Conservation (phyloP, 805 yeast genomes). For the Kregervanrija fluxuum region DNA sequence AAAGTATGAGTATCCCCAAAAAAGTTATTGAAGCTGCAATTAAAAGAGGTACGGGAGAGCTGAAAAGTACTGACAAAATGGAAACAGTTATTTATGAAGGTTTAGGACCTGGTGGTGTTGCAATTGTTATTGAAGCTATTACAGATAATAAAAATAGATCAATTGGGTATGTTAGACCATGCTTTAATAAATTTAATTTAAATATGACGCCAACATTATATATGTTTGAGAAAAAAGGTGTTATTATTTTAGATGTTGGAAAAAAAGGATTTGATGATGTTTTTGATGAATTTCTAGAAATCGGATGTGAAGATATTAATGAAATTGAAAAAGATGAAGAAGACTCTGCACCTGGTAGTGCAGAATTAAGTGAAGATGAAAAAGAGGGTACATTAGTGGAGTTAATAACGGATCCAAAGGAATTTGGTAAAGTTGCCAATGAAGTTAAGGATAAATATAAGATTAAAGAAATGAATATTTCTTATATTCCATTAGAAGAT, state of each 20-base stretch:
- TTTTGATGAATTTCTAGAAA: conserved; percentile 68
- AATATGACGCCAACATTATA: conserved; percentile 71
- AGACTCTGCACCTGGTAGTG: conserved; percentile 7
- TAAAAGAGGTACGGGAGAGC: conserved; percentile 73
- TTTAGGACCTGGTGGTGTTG: conserved; percentile 87
- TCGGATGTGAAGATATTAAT: conserved; percentile 69
- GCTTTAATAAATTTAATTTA: conserved; percentile 57
- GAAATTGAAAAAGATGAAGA: conserved; percentile 16
- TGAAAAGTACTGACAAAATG: conserved; percentile 35
- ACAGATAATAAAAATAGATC: conserved; percentile 88
- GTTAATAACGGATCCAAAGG: conserved; percentile 57
- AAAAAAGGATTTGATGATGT: conserved; percentile 46
- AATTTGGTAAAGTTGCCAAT: conserved; percentile 55
- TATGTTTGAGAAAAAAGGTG: conserved; percentile 74
- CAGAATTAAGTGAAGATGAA: conserved; percentile 12
- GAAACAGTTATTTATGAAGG: conserved; percentile 75
- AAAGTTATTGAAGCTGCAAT: conserved; percentile 83
- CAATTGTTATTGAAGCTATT: conserved; percentile 75
- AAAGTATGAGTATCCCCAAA: conserved; percentile 68
- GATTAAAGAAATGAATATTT: conserved; percentile 65
- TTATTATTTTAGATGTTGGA: conserved; percentile 45
- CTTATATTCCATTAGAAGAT: conserved; percentile 58
- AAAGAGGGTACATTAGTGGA: conserved; percentile 28
- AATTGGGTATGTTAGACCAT: conserved; percentile 64
- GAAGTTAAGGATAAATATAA: conserved; percentile 47